These are phyloP conservation scores for Fusarium nygamai DNA, from an alignment of 2,329 filamentous ascomycete species.

Conservation along the genomic window DNA sequence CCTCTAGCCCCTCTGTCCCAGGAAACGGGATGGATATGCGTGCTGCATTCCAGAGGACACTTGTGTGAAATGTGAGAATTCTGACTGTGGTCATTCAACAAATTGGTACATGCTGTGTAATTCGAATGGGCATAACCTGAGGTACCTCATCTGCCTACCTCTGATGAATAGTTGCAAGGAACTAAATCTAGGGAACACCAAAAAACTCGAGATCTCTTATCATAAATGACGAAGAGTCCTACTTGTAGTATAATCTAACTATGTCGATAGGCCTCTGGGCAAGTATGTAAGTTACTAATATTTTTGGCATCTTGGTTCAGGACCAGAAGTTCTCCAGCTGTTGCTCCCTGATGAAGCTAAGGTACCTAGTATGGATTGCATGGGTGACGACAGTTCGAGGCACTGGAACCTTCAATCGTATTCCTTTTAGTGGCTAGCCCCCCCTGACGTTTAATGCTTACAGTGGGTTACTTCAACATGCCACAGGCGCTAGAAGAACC, in stretches of 20 bases:
- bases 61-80: neutral
- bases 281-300: neutral
- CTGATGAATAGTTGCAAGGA: neutral
- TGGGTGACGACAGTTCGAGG: neutral
- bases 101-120: neutral
- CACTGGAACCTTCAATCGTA: neutral
- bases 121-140: neutral
- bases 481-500: slow-evolving; percentile 39
- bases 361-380: neutral
- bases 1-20: neutral
- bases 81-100: neutral
- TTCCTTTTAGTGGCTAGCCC: neutral
- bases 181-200: neutral
- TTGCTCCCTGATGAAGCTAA: neutral
- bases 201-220: neutral
- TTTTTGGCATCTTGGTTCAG: neutral
- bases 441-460: slow-evolving; percentile 13
- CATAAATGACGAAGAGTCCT: neutral
- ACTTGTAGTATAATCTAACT: neutral
- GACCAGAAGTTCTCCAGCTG: neutral
- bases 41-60: neutral
- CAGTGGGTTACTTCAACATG: slow-evolving; percentile 30
- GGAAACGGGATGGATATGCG: neutral
- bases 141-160: neutral
- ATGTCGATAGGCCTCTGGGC: neutral